A percentile compares a stretch with the other conserved stretches of the same genome.
These are phyloP conservation scores for Microcos paniculata DNA, from an alignment of 345 rosid species.

Conservation along the genomic window DNA sequence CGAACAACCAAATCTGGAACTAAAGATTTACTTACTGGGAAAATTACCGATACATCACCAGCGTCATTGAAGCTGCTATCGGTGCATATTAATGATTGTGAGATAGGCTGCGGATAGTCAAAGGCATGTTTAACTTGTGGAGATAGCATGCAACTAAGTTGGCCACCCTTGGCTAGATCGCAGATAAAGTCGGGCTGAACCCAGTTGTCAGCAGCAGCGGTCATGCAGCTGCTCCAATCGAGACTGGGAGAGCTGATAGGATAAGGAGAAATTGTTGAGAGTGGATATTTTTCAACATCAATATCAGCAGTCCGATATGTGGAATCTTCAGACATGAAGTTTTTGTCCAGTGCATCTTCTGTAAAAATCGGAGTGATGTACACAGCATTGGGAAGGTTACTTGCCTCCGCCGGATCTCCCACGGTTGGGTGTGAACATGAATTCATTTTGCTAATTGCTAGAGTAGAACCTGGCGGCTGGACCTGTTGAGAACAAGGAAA, in stretches of 20 bases:
- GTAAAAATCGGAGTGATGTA: constrained; percentile 64
- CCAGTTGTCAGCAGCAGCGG: background rate
- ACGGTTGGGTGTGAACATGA: background rate
- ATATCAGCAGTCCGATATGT: constrained; percentile 71
- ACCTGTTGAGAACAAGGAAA: background rate
- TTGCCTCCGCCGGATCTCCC: background rate
- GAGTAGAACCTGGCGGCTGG: background rate
- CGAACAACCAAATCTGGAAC: background rate
- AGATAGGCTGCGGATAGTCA: background rate
- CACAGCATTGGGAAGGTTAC: background rate
- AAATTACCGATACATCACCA: background rate
- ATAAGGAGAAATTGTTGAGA: constrained; percentile 7
- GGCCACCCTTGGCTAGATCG: background rate
- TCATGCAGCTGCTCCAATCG: constrained; percentile 2
- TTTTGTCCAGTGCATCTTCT: constrained; percentile 68
- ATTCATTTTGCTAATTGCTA: background rate
- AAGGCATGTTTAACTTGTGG: background rate
- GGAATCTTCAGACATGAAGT: constrained; percentile 65
- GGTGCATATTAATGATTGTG: background rate
- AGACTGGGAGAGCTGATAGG: background rate
- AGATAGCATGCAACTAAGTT: background rate
- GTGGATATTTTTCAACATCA: constrained; percentile 41
- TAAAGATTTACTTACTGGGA: background rate
- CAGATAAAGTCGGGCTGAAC: background rate
- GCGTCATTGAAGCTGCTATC: background rate